Evolutionary conservation across 2,329 filamentous ascomycete species (phyloP).

Genomic region (Pseudocercospora fuligena): DNA sequence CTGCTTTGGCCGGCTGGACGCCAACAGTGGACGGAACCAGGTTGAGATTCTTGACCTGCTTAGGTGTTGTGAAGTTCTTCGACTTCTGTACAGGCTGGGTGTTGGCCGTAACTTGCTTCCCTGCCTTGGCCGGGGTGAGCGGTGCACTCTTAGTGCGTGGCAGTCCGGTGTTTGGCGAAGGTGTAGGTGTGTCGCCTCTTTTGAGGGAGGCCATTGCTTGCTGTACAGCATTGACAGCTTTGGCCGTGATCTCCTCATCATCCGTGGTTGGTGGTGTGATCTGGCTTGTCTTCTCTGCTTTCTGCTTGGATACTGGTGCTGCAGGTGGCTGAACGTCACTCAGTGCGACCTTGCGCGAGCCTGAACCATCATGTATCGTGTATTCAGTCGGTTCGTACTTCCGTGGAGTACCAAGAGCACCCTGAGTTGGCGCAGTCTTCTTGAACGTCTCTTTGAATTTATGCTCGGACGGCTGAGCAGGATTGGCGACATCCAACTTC

Average conservation of each 20-base stretch:
- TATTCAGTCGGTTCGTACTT: background rate
- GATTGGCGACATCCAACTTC: background rate
- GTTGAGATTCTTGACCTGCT: constrained; percentile 18
- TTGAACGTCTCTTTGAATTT: constrained; percentile 10
- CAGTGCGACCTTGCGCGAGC: background rate
- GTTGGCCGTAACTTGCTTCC: constrained; percentile 8
- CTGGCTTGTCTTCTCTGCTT: constrained; percentile 8
- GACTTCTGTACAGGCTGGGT: constrained; percentile 17
- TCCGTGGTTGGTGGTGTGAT: constrained; percentile 3
- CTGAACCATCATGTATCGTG: constrained; percentile 4
- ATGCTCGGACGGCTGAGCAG: background rate
- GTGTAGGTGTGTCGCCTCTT: constrained; percentile 15
- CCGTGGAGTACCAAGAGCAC: background rate
- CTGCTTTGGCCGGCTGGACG: constrained; percentile 9
- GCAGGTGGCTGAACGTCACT: background rate
- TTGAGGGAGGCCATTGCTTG: constrained; percentile 25
- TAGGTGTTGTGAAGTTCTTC: constrained; percentile 20
- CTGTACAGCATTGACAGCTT: constrained; percentile 27
- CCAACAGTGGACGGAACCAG: constrained; percentile 31
- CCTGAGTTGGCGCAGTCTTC: background rate
- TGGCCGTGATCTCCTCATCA: constrained; percentile 11
- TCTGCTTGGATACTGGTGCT: background rate
- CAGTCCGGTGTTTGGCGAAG: constrained; percentile 16
- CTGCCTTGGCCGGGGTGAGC: constrained; percentile 12
- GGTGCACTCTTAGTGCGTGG: constrained; percentile 19